phyloP scores from a whole-genome alignment of 345 rosid species.

The Gossypium raimondii region DNA sequence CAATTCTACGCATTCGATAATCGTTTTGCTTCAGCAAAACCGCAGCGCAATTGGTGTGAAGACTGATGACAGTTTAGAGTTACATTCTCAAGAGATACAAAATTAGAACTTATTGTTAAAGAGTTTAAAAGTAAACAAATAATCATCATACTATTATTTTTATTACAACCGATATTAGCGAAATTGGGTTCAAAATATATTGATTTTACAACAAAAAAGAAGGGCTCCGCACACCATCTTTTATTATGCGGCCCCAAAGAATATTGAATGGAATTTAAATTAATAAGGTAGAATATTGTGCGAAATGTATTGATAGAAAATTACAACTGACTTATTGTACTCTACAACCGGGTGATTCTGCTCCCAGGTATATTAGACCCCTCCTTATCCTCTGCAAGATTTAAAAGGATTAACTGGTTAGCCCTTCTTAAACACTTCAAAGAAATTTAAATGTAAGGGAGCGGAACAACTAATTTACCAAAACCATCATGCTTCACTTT shows the following conservation, averaged over 20 bases:
- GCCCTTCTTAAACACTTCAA: not conserved
- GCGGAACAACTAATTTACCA: not conserved
- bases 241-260: constrained; percentile 31
- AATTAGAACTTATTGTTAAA: not conserved
- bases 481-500: no score
- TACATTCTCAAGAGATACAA: not conserved
- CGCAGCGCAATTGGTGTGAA: not conserved
- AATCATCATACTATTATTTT: no score
- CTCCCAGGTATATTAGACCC: constrained; percentile 56
- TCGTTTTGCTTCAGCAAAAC: not conserved
- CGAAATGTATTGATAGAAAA: not conserved
- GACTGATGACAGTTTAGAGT: not conserved
- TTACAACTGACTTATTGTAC: constrained; percentile 33
- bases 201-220: constrained; percentile 5
- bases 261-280: constrained; percentile 12
- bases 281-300: not conserved
- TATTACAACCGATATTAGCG: not conserved
- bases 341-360: constrained; percentile 68
- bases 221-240: constrained; percentile 25
- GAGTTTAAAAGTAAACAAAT: not conserved
- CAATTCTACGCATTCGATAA: not conserved
- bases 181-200: not conserved
- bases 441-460: no score
- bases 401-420: not conserved
- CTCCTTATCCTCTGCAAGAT: constrained; percentile 69